Evolutionary conservation across 1,284 basidiomycete species (phyloP).

Genomic region (Cutaneotrichosporon cutaneum): DNA sequence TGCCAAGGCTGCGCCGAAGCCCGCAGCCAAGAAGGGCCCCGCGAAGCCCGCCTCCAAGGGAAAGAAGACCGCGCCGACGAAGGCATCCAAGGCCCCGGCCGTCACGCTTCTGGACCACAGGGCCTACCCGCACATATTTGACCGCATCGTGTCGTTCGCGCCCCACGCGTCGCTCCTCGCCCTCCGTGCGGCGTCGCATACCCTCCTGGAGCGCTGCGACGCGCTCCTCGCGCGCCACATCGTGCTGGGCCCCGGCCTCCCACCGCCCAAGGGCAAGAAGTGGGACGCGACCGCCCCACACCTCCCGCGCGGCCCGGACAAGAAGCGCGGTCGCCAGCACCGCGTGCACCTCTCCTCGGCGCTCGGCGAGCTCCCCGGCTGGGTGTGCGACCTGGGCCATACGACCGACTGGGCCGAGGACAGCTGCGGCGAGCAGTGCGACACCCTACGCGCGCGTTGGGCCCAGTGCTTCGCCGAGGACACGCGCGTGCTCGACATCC

Average conservation of each 20-base stretch:
- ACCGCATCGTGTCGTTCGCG: background rate
- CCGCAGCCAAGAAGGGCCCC: background rate
- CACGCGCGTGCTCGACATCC: background rate
- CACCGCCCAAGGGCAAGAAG: background rate
- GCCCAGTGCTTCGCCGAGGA: background rate
- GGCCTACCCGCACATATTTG: background rate
- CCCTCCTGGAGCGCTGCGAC: background rate
- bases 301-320: background rate
- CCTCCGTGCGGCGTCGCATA: background rate
- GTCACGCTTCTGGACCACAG: background rate
- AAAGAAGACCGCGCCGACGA: background rate
- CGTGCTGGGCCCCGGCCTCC: constrained; percentile 1
- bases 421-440: background rate
- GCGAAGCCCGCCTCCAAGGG: background rate
- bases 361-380: background rate
- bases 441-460: background rate
- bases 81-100: too few relatives aligned
- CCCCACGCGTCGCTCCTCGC: background rate
- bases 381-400: constrained; percentile 1
- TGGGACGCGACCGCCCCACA: background rate
- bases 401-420: background rate
- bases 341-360: background rate
- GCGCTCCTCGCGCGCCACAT: background rate
- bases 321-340: background rate
- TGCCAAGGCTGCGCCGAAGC: background rate